These are phyloP conservation scores for Acer saccharum DNA, from an alignment of 345 rosid species.

Conservation along the genomic window DNA sequence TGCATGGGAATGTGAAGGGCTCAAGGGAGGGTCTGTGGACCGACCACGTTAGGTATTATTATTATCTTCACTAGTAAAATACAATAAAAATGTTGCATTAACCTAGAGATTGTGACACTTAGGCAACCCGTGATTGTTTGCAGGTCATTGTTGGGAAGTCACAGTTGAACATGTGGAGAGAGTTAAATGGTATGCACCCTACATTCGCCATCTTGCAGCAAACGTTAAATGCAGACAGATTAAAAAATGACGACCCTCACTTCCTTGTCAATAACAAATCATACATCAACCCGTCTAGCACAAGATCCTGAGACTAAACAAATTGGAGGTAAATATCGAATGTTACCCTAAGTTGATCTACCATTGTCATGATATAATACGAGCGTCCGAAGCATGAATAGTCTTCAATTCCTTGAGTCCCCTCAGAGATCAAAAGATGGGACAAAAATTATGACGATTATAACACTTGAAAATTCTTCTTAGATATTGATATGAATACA, in stretches of 20 bases:
- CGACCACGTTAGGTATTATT: slow-evolving; percentile 62
- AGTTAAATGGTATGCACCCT: slow-evolving; percentile 96
- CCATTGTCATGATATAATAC: slow-evolving; percentile 8
- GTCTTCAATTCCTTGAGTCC: background rate
- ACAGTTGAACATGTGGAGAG: slow-evolving; percentile 68
- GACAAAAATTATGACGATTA: background rate
- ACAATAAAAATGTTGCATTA: background rate
- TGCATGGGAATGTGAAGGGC: slow-evolving; percentile 90
- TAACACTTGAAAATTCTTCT: background rate
- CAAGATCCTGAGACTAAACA: background rate
- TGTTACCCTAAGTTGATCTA: background rate
- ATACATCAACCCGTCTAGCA: background rate
- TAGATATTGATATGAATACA: background rate
- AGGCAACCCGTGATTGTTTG: slow-evolving; percentile 15
- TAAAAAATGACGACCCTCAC: background rate
- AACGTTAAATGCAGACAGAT: slow-evolving; percentile 66
- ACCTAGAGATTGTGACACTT: background rate
- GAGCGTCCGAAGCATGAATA: too few species aligned
- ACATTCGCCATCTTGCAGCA: slow-evolving; percentile 85
- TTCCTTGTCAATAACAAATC: background rate
- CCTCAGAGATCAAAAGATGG: background rate
- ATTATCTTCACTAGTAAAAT: background rate
- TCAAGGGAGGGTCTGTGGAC: slow-evolving; percentile 62
- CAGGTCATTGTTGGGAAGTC: slow-evolving; percentile 83
- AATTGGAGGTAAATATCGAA: background rate